Evolutionary conservation across 495 filamentous ascomycete species (phyloP).

Genomic region (Lindgomyces ingoldianus): DNA sequence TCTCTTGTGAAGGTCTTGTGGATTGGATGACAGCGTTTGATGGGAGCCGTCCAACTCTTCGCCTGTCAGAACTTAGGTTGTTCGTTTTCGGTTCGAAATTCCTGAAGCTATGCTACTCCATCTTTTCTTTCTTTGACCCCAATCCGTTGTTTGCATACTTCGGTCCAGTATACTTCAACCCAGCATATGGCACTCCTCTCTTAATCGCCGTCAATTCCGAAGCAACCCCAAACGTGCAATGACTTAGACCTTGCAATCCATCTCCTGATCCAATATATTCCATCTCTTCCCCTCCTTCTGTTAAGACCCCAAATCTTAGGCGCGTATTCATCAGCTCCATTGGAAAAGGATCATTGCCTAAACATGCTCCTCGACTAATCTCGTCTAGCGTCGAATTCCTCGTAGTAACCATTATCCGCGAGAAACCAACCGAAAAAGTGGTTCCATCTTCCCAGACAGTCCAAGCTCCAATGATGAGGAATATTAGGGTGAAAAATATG

Average conservation of each 20-base stretch:
- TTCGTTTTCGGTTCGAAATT: too few species aligned
- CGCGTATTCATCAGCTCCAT: constrained; percentile 26
- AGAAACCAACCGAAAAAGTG: constrained; percentile 21
- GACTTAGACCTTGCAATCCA: background rate
- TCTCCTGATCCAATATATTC: constrained; percentile 24
- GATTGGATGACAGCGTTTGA: too few species aligned
- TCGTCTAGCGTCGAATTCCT: constrained; percentile 30
- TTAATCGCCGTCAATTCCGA: constrained; percentile 14
- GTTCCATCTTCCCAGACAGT: constrained; percentile 28
- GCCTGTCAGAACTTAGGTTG: too few species aligned
- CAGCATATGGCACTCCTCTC: constrained; percentile 15
- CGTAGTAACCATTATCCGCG: constrained; percentile 31
- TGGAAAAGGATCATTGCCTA: constrained; percentile 31
- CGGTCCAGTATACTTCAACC: too few species aligned
- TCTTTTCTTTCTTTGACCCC: too few species aligned
- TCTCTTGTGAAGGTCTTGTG: too few species aligned
- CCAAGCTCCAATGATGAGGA: constrained; percentile 15
- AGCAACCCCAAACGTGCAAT: constrained; percentile 26
- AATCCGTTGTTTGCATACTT: too few species aligned
- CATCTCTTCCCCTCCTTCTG: constrained; percentile 11
- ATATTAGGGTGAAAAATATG: constrained; percentile 34
- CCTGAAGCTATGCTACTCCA: too few species aligned
- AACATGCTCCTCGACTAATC: constrained; percentile 27
- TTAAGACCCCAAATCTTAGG: constrained; percentile 24
- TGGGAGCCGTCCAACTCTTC: too few species aligned